Base-by-base conservation (phyloP, 169 alveolate genomes). In the Neospora caninum region DNA sequence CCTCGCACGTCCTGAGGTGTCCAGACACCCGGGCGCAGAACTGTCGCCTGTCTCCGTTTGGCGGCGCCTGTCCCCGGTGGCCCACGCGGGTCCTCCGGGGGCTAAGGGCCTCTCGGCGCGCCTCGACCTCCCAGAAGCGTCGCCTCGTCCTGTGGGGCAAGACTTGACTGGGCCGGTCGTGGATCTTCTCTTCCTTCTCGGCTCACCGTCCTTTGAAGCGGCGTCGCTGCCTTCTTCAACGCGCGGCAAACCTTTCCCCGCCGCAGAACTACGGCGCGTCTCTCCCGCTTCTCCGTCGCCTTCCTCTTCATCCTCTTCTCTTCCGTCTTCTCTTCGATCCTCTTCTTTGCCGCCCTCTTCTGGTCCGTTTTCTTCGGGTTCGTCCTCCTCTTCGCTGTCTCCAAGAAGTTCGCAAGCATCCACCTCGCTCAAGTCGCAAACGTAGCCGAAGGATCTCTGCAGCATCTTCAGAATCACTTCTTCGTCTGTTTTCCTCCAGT, bases 401-500 rank as follows among this genome's bases (percentile, higher is more conserved):
- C 83, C 83, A 7, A 70, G 42, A 16, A 70, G 39, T 27, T 70
- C 83, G 42, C 64, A 83, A 0, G 86, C 93, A 18, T 58, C 87
- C 31, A 89, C 69, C 34, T 80, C 87, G 73, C 42, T 54, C 42
- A 89, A 42, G 70, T 80, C 43, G 41, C 88, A 67, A n/a, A 89
- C 93, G 88, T 89, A 89, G 88, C 93, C 93, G 29, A 69, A 42
- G 36, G 93, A 69, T 34, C 93, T 67, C 88, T 89, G 93, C 78
- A 70, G 54, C 93, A 89, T 89, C 69, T 89, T 89, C 73, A 78
- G 49, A 31, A 89, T 49, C 9, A 89, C 36, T 6, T 73, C 39
- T 7, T 36, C 54, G 88, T 89, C 93, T 2, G 88, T n/a, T 70
- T 87, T 53, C 42, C 13, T 58, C 80, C 78, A 49, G 82, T 49